phyloP scores from a whole-genome alignment of 208 protist genomes.

The Porcisia hertigi region DNA sequence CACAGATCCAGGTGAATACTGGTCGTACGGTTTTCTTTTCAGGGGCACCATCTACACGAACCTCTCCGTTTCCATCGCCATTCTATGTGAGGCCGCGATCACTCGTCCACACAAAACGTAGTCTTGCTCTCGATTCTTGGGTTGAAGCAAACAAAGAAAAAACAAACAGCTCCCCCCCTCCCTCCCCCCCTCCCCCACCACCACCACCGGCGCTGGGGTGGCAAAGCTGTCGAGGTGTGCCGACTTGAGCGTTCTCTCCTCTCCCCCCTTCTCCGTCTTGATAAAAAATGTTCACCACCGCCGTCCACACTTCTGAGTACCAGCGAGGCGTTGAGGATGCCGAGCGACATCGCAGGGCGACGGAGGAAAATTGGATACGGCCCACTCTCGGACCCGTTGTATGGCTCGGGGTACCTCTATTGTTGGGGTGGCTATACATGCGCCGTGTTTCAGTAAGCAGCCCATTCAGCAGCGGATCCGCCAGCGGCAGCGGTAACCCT shows the following conservation, averaged over 20 bases:
- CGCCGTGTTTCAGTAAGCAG: slow-evolving; percentile 41
- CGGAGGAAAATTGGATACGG: slow-evolving; percentile 84
- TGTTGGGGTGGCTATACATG: slow-evolving; percentile 57
- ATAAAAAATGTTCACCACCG: not conserved
- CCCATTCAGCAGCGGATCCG: slow-evolving; percentile 5
- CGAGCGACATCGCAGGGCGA: slow-evolving; percentile 59
- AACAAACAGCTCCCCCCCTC: too few relatives aligned
- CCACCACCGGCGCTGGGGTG: not conserved
- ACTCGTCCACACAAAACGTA: not conserved
- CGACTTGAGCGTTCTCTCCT: not conserved
- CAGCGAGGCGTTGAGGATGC: slow-evolving; percentile 73
- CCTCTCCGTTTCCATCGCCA: not conserved
- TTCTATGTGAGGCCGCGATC: not conserved
- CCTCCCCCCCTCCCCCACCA: too few relatives aligned
- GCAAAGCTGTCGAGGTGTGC: not conserved
- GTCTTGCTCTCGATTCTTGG: not conserved
- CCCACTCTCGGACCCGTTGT: slow-evolving; percentile 70
- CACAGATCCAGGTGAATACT: not conserved
- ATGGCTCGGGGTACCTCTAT: slow-evolving; percentile 75
- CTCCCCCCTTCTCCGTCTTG: not conserved
- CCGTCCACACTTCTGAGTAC: slow-evolving; percentile 41
- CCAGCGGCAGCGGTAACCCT: slow-evolving; percentile 40
- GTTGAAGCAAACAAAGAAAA: too few relatives aligned
- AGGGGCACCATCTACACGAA: not conserved
- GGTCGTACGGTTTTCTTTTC: not conserved